These are phyloP conservation scores for Aquilaria sinensis DNA, from an alignment of 345 rosid genomes.

Conservation along the genomic window DNA sequence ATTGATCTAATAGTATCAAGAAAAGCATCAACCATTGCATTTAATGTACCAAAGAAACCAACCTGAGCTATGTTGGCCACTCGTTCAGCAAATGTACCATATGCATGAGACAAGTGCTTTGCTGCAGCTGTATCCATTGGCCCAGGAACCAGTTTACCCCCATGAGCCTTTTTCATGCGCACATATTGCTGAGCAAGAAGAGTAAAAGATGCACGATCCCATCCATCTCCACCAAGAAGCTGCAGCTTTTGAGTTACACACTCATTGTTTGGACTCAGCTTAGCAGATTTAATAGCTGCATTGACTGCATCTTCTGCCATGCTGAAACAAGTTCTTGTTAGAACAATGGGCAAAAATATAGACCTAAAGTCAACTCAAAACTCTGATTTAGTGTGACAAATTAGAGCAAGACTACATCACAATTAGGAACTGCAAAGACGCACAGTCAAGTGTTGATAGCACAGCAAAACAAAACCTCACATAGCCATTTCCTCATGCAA, in stretches of 20 bases:
- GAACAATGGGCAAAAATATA: slow-evolving; percentile 4
- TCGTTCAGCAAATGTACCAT: slow-evolving; percentile 75
- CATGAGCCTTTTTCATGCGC: slow-evolving; percentile 77
- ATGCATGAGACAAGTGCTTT: slow-evolving; percentile 90
- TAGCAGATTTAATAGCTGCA: slow-evolving; percentile 83
- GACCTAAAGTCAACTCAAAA: too few relatives aligned
- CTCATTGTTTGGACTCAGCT: slow-evolving; percentile 55
- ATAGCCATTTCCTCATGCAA: neutral
- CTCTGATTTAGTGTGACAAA: too few relatives aligned
- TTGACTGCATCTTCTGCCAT: slow-evolving; percentile 99
- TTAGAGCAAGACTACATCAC: neutral
- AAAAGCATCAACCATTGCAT: neutral
- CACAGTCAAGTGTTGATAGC: neutral
- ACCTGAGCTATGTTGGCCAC: slow-evolving; percentile 97
- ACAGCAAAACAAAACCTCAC: neutral
- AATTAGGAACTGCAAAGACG: too few relatives aligned
- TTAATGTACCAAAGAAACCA: slow-evolving; percentile 11
- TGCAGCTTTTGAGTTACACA: slow-evolving; percentile 61
- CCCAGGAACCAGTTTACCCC: slow-evolving; percentile 80
- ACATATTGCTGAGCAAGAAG: slow-evolving; percentile 81
- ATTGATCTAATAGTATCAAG: too few relatives aligned
- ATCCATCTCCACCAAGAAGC: slow-evolving; percentile 78
- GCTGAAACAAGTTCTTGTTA: slow-evolving; percentile 48
- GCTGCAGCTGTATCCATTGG: slow-evolving; percentile 85
- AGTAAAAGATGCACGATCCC: slow-evolving; percentile 86